A percentile compares a stretch with the other conserved stretches of the same genome.
These are phyloP conservation scores for Cladophialophora exuberans DNA, from an alignment of 2,329 filamentous ascomycete genomes.

Conservation along the genomic window DNA sequence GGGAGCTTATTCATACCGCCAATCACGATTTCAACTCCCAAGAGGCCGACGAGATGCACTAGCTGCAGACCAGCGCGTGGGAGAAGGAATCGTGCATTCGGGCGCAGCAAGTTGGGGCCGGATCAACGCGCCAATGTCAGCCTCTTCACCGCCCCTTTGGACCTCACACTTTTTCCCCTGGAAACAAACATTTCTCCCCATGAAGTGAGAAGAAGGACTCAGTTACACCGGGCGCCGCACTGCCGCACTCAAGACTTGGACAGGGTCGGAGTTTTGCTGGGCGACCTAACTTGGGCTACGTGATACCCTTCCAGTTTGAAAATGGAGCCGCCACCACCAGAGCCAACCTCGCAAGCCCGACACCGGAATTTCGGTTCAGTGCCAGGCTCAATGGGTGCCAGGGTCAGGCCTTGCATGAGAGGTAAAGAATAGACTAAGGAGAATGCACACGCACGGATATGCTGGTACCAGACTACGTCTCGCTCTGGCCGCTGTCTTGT, in stretches of 20 bases:
- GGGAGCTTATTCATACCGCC: neutral
- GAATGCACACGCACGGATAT: neutral
- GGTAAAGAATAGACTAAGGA: constrained; percentile 2
- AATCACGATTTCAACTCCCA: constrained; percentile 2
- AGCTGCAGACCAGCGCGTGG: constrained; percentile 21
- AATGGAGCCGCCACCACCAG: constrained; percentile 4
- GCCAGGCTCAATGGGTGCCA: constrained; percentile 4
- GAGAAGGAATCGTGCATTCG: constrained; percentile 15
- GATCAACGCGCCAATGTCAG: constrained; percentile 12
- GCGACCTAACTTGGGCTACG: no score
- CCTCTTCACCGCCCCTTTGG: constrained; percentile 29
- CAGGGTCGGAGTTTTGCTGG: neutral
- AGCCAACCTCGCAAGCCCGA: constrained; percentile 13
- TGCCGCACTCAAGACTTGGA: neutral
- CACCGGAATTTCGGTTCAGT: constrained; percentile 25
- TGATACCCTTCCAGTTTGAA: neutral
- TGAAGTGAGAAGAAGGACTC: neutral
- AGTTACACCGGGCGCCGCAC: neutral
- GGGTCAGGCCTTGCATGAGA: constrained; percentile 17
- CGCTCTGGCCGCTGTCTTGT: constrained; percentile 11
- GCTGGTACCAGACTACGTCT: neutral
- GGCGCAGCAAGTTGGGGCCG: neutral
- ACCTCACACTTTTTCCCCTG: constrained; percentile 15
- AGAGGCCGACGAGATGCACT: neutral
- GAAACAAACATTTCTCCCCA: neutral